Conservation (phyloP, 225 moss, liverwort and hornwort genomes). For the Bryoerythrophyllum caledonicum region DNA sequence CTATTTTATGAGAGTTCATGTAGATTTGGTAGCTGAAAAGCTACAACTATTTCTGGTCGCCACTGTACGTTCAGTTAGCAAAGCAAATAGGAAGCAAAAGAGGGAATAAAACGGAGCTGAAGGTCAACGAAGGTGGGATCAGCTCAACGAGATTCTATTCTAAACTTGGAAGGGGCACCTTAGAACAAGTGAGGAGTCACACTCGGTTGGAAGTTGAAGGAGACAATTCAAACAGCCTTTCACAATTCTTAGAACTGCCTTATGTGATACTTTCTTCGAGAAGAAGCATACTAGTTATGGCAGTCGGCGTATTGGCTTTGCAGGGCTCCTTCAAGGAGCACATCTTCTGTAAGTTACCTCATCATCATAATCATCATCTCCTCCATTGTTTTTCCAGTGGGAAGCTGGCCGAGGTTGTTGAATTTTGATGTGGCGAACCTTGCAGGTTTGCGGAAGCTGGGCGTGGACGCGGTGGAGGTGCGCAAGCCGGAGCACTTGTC, state of each 20-base stretch:
- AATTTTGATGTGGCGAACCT: too few species aligned
- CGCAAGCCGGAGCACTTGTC: slow-evolving; percentile 88
- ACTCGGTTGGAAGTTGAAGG: background rate
- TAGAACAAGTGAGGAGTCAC: background rate
- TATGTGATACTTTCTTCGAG: background rate
- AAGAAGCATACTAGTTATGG: slow-evolving; percentile 23
- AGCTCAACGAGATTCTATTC: background rate
- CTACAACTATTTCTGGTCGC: too few species aligned
- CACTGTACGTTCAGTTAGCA: too few species aligned
- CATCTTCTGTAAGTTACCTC: slow-evolving; percentile 62
- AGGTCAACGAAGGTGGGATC: background rate
- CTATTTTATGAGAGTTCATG: too few species aligned
- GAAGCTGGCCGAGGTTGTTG: too few species aligned
- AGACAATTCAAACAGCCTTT: background rate
- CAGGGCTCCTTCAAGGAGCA: slow-evolving; percentile 98
- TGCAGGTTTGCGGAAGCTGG: slow-evolving; percentile 81
- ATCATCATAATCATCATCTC: too few species aligned
- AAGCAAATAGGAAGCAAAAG: background rate
- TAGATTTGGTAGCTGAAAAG: too few species aligned
- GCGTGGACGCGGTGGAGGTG: slow-evolving; percentile 85
- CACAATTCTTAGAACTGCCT: too few species aligned
- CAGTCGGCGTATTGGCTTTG: slow-evolving; percentile 81
- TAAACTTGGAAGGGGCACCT: background rate
- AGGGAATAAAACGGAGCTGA: background rate
- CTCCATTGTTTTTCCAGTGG: too few species aligned